A percentile compares a stretch with the other conserved stretches of the same genome.
phyloP scores from a whole-genome alignment of 169 alveolate species.

The Plasmodium billcollinsi region DNA sequence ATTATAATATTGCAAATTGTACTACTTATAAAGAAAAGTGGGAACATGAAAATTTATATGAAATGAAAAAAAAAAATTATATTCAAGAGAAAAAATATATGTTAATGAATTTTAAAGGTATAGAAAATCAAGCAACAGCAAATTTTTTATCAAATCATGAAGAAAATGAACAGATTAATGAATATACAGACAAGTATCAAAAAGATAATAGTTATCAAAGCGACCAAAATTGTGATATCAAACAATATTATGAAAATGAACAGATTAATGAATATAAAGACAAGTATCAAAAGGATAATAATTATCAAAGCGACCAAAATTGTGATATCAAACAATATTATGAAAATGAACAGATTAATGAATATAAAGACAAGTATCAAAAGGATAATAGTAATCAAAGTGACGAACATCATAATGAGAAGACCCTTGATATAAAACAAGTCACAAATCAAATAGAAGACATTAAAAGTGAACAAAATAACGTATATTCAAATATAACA shows the following conservation, averaged over 20 bases:
- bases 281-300: neutral
- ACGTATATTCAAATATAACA: neutral
- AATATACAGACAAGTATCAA: neutral
- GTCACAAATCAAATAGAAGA: slow-evolving; percentile 4
- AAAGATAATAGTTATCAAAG: neutral
- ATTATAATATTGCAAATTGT: neutral
- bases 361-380: neutral
- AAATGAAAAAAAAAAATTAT: neutral
- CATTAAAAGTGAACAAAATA: neutral
- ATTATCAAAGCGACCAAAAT: neutral
- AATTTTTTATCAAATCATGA: neutral
- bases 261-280: neutral
- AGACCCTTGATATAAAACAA: neutral
- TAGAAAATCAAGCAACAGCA: neutral
- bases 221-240: neutral
- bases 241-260: neutral
- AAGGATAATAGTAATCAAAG: neutral
- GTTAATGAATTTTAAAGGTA: neutral
- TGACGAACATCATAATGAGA: neutral
- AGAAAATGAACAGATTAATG: neutral
- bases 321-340: neutral
- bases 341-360: neutral
- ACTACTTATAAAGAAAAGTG: neutral
- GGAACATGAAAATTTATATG: neutral
- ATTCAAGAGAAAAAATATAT: neutral